These are phyloP conservation scores for Bipolaris victoriae DNA, from an alignment of 2,329 filamentous ascomycete species.

Conservation along the genomic window DNA sequence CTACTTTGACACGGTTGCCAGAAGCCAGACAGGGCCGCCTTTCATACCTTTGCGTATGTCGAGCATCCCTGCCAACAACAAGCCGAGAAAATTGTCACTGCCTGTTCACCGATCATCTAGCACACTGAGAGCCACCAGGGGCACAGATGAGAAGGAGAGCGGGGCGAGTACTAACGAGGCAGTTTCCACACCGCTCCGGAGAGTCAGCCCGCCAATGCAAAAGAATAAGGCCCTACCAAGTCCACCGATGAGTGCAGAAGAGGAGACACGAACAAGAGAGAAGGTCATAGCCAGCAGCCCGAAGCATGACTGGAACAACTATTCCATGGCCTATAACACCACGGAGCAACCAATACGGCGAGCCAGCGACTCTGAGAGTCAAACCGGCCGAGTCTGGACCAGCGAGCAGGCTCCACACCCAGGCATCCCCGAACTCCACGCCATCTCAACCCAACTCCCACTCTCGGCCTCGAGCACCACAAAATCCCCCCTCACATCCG, in stretches of 20 bases:
- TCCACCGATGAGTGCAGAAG: constrained; percentile 28
- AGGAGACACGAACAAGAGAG: constrained; percentile 24
- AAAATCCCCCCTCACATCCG: constrained; percentile 41
- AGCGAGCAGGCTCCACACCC: constrained; percentile 18
- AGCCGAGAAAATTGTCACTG: constrained; percentile 43
- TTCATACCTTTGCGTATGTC: constrained; percentile 45
- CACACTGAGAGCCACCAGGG: constrained; percentile 13
- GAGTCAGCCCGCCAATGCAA: constrained; percentile 29
- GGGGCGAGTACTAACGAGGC: constrained; percentile 5
- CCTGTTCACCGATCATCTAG: constrained; percentile 27
- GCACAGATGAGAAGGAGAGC: constrained; percentile 27
- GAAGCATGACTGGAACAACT: constrained; percentile 14
- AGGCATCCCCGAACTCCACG: constrained; percentile 29
- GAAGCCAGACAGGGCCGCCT: constrained; percentile 25
- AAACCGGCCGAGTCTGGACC: constrained; percentile 14
- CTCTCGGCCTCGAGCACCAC: constrained; percentile 40
- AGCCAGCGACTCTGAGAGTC: constrained; percentile 21
- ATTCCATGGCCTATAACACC: constrained; percentile 4
- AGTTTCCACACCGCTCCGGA: constrained; percentile 17
- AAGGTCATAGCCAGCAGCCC: constrained; percentile 19
- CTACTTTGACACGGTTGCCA: constrained; percentile 20
- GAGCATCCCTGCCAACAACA: constrained; percentile 40
- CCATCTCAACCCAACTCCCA: constrained; percentile 10
- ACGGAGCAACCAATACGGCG: constrained; percentile 9
- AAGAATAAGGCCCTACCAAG: constrained; percentile 44